A percentile compares a stretch with the other conserved stretches of the same genome.
These are phyloP conservation scores for Eudorina sp. DNA, from an alignment of 139 green algal species.

Conservation along the genomic window DNA sequence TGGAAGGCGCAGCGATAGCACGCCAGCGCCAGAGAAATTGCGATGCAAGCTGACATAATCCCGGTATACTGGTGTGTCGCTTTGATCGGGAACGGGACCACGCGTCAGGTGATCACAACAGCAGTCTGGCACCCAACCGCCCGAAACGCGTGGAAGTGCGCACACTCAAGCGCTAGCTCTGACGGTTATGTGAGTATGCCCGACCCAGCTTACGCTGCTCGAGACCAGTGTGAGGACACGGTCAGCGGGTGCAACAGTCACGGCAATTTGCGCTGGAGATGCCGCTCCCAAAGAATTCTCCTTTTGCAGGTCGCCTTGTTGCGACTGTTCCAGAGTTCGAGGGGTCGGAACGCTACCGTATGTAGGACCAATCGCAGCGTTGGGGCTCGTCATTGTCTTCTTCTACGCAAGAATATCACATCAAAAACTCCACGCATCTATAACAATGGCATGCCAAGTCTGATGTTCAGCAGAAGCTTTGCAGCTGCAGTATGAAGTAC, in stretches of 20 bases:
- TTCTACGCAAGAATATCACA: not conserved
- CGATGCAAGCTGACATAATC: too few relatives aligned
- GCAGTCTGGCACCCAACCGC: too few relatives aligned
- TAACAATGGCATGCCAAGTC: too few relatives aligned
- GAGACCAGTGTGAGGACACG: constrained; percentile 24
- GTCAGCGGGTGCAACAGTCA: not conserved
- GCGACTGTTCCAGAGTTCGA: not conserved
- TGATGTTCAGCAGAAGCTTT: too few relatives aligned
- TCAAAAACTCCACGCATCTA: not conserved
- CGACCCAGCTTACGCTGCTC: constrained; percentile 31
- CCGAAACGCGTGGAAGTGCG: too few relatives aligned
- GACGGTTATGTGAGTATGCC: not conserved
- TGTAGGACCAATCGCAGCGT: not conserved
- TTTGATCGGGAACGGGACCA: too few relatives aligned
- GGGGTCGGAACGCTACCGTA: not conserved
- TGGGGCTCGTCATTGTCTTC: not conserved
- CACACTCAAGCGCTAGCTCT: too few relatives aligned
- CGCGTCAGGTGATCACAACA: not conserved
- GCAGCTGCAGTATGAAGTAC: too few relatives aligned
- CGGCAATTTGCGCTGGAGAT: not conserved
- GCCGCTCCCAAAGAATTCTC: not conserved
- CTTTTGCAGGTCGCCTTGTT: not conserved
- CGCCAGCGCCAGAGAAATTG: too few relatives aligned
- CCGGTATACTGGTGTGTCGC: too few relatives aligned
- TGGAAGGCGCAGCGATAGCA: not conserved